Base-by-base conservation (phyloP, 495 filamentous ascomycete species). In the Aspergillus mulundensis region DNA sequence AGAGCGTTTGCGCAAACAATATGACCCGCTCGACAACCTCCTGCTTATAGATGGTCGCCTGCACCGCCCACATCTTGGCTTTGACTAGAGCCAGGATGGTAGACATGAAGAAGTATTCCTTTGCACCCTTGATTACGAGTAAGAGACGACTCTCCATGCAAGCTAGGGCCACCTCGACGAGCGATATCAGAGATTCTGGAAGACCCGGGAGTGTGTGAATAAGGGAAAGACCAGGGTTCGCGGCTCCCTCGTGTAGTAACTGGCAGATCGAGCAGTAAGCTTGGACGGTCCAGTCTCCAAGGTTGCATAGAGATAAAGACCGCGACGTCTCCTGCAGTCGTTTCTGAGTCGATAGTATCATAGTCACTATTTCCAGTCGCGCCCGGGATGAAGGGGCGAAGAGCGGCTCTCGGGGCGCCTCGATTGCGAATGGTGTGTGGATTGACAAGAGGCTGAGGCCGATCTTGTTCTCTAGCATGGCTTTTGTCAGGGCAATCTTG, bases 81-180 rank as follows among this genome's bases (percentile, higher is more conserved):
- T 76, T 77, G 38, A 73, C 74, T 2, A 76, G 46, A 7, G 71
- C 69, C 11, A 71, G 50, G 23, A 77, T 70, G 2, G 73, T 75
- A 0, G 72, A 76, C 42, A 76, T 63, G 57, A 76, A 76, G 47
- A 75, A 76, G 50, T 75, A 77, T 45, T 77, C 73, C 45, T 76
- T 77, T 3, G 73, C 71, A 0, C 74, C 73, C 45, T 77, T 77
- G 50, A 73, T 64, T 6, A 77, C 62, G 7, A 70, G 57, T 14
- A 71, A 56, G 36, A 69, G 67, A 1, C 68, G 68, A 7, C 53
- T 54, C 57, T 77, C 73, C 1, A 77, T 61, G 15, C 64, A 67
- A 25, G 66, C 44, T n/a, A 77, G 59, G 16, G 61, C 62, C 18
- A 62, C 61, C 45, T 77, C 74, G 12, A 70, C 67, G 11, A 77